These are phyloP conservation scores for Scenedesmus sp. DNA, from an alignment of 163 green algal genomes.

Conservation along the genomic window DNA sequence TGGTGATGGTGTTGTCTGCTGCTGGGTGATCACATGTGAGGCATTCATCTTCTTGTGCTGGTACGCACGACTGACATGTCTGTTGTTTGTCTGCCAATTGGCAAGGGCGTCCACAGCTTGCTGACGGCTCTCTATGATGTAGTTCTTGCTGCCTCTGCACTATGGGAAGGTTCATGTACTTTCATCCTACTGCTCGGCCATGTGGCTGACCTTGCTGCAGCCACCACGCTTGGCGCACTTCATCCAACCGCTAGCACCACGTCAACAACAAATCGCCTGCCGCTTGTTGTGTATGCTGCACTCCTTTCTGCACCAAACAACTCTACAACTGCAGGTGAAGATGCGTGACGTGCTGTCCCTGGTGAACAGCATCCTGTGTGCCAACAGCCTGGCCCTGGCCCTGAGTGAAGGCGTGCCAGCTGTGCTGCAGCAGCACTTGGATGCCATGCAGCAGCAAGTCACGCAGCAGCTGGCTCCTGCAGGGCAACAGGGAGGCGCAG, in stretches of 20 bases:
- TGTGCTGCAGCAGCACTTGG: constrained; percentile 45
- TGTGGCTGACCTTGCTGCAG: background rate
- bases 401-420: constrained; percentile 25
- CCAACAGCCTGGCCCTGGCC: constrained; percentile 17
- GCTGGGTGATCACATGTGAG: too few relatives aligned
- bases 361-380: constrained; percentile 34
- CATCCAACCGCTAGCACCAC: too few relatives aligned
- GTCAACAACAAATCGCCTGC: too few relatives aligned
- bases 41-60: too few relatives aligned
- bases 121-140: too few relatives aligned
- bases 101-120: too few relatives aligned
- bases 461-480: constrained; percentile 27
- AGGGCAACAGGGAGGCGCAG: background rate
- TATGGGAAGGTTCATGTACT: too few relatives aligned
- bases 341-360: constrained; percentile 47
- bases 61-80: too few relatives aligned
- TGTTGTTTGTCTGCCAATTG: too few relatives aligned
- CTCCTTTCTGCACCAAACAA: background rate
- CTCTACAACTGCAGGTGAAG: constrained; percentile 32
- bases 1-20: background rate
- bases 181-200: too few relatives aligned
- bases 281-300: background rate
- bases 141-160: too few relatives aligned
- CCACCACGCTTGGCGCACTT: too few relatives aligned
- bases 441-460: constrained; percentile 6